Evolutionary conservation across 352 stramenopile genomes (phyloP), one percentile per base, ranked within the genome.

Genomic region (Achlya hypogyna): DNA sequence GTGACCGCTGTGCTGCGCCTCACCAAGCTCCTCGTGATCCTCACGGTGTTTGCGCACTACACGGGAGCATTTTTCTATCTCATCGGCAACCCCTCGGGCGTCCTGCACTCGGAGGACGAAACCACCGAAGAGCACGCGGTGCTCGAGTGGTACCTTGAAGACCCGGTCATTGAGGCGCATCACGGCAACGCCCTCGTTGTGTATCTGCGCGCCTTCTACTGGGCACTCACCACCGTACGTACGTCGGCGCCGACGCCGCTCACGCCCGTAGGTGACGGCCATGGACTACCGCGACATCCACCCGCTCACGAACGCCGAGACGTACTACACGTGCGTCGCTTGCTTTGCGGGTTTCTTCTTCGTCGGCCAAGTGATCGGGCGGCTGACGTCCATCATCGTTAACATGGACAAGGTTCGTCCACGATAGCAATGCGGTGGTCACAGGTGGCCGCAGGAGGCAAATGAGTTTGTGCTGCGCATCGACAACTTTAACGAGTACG

Each of bases 291-390:
- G 74, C 14, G 83, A 92, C 20, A 86, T 92, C 63, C 79, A 87
- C 1, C 83, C 83, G 12, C 34, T 87, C 22, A 78, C 77, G 4
- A 78, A 85, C 6, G 58, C 74, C 0, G 80, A 78, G 0, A 90
- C 83, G 5, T 60, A 89, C n/a, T 92, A 82, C 71, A 81, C 83
- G 5, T 78, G 76, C 0, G 42, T 81, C 2, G 86, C 78, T 18
- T 90, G 81, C 31, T 73, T 92, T 35, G 87, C 75, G 49, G 89
- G 83, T 49, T 80, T 82, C 5, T 92, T 92, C 63, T 79, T 92
- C 42, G 81, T 92, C 31, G 82, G 83, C 0, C 81, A 90, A 60
- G 88, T 92, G 35, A 73, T 92, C 5, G 81, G 83, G 3, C 81
- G 89, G 60, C 74, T 92, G 3, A 90, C 83, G 8, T 82, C 88